Evolutionary conservation across 805 yeast species (phyloP), one percentile per base, ranked within the genome.

Genomic region (Lipomyces kockii): DNA sequence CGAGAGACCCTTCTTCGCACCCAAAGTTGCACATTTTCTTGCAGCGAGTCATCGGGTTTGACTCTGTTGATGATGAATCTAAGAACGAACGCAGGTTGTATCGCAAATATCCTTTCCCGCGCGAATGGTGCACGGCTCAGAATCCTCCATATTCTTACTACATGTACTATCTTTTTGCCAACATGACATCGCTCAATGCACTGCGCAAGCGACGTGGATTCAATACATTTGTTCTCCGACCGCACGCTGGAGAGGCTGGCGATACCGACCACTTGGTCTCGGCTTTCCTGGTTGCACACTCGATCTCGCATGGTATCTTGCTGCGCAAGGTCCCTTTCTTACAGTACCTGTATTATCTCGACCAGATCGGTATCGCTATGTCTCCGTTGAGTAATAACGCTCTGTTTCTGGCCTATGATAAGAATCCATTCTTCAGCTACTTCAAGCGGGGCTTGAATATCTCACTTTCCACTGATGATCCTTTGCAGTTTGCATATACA

Each of bases 181-280:
- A 93, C 79, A 78, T 95, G 78, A 87, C 97, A 1, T 86, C 97
- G 8, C 83, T 95, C 78, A 95, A 95, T 76, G 87, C 89, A 71
- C 89, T 94, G 87, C 86, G 99, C 79, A 80, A 83, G 43, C 83
- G 81, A 66, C 84, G 93, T 66, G 89, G 90, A 0, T 90, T 86
- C 79, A 93, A 90, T 77, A 93, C 98, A 0, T 89, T 95, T 79
- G 96, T 92, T n/a, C 81, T 95, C 74, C 86, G 99, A 75, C 99
- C 99, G 2, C 99, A 95, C 78, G 91, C 97, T 73, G 99, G 99
- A 71, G 99, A 95, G 79, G 99, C 99, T n/a, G 99, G 99, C 68
- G 99, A 95, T 76, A 98, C 98, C 0, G 98, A 95, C 76, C 99
- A 95, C 81, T 83, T 96, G 76, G 91, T 93, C 57, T 85, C 93